Base-by-base conservation (phyloP, 2,329 filamentous ascomycete genomes). In the Penicillium sp. region DNA sequence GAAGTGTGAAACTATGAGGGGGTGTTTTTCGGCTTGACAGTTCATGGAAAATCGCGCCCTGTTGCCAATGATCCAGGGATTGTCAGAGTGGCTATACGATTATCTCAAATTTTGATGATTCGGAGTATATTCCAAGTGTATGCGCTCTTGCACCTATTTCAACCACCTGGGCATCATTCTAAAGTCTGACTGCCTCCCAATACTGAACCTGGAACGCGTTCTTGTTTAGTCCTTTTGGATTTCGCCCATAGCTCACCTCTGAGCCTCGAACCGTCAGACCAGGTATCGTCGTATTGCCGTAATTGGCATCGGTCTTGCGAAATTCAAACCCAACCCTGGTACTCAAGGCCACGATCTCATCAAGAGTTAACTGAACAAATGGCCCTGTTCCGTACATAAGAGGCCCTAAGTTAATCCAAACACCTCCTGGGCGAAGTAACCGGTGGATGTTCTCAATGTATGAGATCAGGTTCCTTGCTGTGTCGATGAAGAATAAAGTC, bases 401-500 rank as follows among this genome's bases (percentile, higher is more conserved):
- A 0, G 83, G 83, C 0, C 82, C 83, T 0, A 84, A 74, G 47
- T 85, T 86, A 22, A 85, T 67, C 83, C 83, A 85, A 34, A 73
- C 65, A 0, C 82, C 83, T 0, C 81, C 81, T 0, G 67, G 64
- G 42, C 71, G 75, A 2, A 86, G 71, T 0, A 82, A 60, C 0
- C 65, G 66, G 47, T 79, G 72, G 42, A 84, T 84, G 0, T 77
- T 83, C 34, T 85, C 81, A 5, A 85, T 71, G 56, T 85, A 86
- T 0, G 63, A 69, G 64, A 84, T 74, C 1, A 84, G 65, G 50
- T 85, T 85, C 0, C 81, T 76, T 0, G 83, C 83, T 0, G 83
- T 86, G 61, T 86, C 83, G 58, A 86, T 84, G 68, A 86, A 85
- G 69, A 85, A 86, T 42, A 84, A 77, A 0, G 83, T 84, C 0